Conservation (phyloP, 164 flowering plant genomes). For the Magnolia sinica region DNA sequence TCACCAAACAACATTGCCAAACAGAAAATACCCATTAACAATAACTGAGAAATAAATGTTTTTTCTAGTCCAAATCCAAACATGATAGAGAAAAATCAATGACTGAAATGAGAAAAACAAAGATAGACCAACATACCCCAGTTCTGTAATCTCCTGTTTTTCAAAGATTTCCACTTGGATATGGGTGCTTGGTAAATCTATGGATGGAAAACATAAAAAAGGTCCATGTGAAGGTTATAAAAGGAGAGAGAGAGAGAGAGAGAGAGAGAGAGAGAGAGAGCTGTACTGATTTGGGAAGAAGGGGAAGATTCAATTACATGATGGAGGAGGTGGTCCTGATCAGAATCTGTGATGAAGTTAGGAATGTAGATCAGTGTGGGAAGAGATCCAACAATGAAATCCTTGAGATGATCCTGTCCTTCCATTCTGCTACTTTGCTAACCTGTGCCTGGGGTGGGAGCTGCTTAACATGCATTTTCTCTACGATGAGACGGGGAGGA, state of each 20-base stretch:
- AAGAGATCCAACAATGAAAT: conserved; percentile 42
- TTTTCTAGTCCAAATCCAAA: not conserved
- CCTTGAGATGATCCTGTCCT: conserved; percentile 11
- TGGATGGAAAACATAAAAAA: not conserved
- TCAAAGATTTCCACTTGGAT: conserved; percentile 82
- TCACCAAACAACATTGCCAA: not conserved
- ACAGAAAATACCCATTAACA: not conserved
- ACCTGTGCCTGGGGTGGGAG: not conserved
- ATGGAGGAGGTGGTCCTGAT: conserved; percentile 48
- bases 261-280: not conserved
- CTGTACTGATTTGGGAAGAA: not conserved
- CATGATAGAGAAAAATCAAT: not conserved
- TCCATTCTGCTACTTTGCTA: conserved; percentile 16
- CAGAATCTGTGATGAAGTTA: conserved; percentile 51
- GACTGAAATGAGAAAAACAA: not conserved
- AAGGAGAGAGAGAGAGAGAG: not conserved
- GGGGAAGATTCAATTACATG: conserved; percentile 28
- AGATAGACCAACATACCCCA: conserved; percentile 58
- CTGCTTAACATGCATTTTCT: not conserved
- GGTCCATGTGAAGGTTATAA: not conserved
- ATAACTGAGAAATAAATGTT: not conserved
- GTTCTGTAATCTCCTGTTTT: conserved; percentile 79
- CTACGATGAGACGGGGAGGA: not conserved
- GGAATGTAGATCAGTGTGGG: conserved; percentile 73
- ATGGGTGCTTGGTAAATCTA: conserved; percentile 65